Percentiles rank a stretch among this genome's conserved stretches.
phyloP scores from a whole-genome alignment of 1,284 basidiomycete genomes.

The Fomitopsis schrenkii region DNA sequence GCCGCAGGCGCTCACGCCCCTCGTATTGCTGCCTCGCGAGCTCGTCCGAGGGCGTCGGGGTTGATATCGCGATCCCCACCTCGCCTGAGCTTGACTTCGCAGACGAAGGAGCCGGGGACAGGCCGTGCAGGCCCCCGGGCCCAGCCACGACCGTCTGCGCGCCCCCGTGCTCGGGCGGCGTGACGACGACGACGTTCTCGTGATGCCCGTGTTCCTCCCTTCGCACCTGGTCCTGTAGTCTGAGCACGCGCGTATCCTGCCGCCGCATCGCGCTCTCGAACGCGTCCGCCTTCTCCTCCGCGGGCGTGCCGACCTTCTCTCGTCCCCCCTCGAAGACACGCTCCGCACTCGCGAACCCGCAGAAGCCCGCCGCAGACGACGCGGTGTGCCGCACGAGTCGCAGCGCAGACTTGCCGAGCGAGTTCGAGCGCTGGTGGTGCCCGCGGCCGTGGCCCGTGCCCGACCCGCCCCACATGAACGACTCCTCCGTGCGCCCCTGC shows the following conservation, averaged over 20 bases:
- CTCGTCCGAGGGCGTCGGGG: slow-evolving; percentile 44
- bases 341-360: slow-evolving; percentile 19
- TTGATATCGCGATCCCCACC: slow-evolving; percentile 67
- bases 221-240: slow-evolving; percentile 24
- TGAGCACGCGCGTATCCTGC: slow-evolving; percentile 41
- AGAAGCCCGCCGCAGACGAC: slow-evolving; percentile 36
- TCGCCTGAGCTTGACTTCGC: slow-evolving; percentile 27
- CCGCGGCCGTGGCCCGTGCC: slow-evolving; percentile 34
- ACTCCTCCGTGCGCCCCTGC: slow-evolving; percentile 27
- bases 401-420: slow-evolving; percentile 54
- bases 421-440: slow-evolving; percentile 39
- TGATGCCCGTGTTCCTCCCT: slow-evolving; percentile 12
- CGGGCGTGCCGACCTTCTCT: slow-evolving; percentile 20
- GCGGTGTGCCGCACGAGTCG: slow-evolving; percentile 31
- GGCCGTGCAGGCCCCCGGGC: slow-evolving; percentile 7
- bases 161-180: slow-evolving; percentile 1
- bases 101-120: slow-evolving; percentile 30
- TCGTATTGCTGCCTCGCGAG: slow-evolving; percentile 17
- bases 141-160: neutral
- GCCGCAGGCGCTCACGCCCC: slow-evolving; percentile 30
- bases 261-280: slow-evolving; percentile 40
- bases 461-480: slow-evolving; percentile 17
- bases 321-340: slow-evolving; percentile 8
- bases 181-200: slow-evolving; percentile 19
- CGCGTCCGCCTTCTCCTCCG: slow-evolving; percentile 26